Percentiles rank a stretch among this genome's conserved stretches.
Evolutionary conservation across 2,329 filamentous ascomycete species (phyloP).

Genomic region (Macrophomina tecta): DNA sequence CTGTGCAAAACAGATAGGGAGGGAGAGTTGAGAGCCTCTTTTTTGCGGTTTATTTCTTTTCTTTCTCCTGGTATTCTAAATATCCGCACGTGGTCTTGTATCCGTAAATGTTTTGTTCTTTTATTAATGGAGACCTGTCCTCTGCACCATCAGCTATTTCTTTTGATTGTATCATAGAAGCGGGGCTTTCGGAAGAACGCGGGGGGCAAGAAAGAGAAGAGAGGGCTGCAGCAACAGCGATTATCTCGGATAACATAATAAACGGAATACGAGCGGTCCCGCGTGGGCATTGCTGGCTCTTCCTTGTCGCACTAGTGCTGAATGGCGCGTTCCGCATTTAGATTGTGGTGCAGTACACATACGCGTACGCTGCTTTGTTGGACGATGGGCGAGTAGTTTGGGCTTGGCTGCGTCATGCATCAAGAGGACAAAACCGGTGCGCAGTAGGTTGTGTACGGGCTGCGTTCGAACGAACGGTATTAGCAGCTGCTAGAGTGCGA

Average conservation of each 20-base stretch:
- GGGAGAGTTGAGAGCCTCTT: neutral
- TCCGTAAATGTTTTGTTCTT: neutral
- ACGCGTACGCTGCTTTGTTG: constrained; percentile 6
- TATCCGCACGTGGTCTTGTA: constrained; percentile 3
- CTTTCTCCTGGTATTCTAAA: neutral
- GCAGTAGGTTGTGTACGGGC: no score
- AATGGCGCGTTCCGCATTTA: neutral
- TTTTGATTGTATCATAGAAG: neutral
- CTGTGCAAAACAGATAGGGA: neutral
- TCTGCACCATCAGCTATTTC: neutral
- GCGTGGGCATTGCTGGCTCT: neutral
- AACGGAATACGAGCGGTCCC: neutral
- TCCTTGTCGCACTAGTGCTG: neutral
- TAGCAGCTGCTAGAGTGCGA: no score
- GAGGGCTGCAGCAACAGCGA: neutral
- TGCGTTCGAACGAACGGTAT: no score
- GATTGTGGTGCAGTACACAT: constrained; percentile 4
- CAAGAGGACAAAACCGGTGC: neutral
- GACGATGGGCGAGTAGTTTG: neutral
- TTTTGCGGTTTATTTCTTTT: neutral
- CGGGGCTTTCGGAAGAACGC: neutral
- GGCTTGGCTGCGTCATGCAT: constrained; percentile 10
- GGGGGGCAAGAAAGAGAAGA: neutral
- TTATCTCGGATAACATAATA: neutral
- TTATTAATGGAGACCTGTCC: constrained; percentile 5